Percentiles rank a stretch among this genome's conserved stretches.
These are phyloP conservation scores for Besnoitia besnoiti DNA, from an alignment of 169 alveolate genomes.

Conservation along the genomic window DNA sequence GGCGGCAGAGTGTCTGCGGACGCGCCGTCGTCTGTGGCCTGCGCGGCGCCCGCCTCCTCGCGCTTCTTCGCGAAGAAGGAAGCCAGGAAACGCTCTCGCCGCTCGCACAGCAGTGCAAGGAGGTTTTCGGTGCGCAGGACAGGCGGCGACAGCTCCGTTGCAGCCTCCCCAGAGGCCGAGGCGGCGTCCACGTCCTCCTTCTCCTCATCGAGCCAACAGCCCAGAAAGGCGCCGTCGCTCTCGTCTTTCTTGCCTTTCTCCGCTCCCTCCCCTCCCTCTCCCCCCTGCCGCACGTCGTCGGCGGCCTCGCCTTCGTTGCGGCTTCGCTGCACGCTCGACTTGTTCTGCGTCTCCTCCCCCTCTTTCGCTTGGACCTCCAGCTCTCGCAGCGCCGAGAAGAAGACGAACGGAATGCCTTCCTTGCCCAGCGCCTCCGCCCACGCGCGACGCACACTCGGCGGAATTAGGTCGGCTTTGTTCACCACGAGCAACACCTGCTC, in stretches of 20 bases:
- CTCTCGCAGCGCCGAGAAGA: slow-evolving; percentile 64
- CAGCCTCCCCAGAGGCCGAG: too few relatives aligned
- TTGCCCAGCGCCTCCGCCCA: slow-evolving; percentile 53
- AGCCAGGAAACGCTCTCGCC: background rate
- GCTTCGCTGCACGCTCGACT: background rate
- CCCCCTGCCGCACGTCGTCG: background rate
- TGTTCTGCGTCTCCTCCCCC: background rate
- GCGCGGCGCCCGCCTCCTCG: background rate
- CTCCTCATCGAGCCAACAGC: background rate
- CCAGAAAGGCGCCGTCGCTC: background rate
- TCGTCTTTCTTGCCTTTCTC: background rate
- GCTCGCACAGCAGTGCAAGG: background rate
- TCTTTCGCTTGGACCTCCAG: slow-evolving; percentile 15
- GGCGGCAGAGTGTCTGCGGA: slow-evolving; percentile 7
- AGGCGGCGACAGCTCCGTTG: background rate
- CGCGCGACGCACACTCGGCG: slow-evolving; percentile 50
- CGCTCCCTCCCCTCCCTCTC: background rate
- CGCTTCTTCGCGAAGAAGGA: background rate
- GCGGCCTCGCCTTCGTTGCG: background rate
- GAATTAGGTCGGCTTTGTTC: slow-evolving; percentile 71
- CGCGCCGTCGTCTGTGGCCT: background rate
- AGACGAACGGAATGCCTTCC: slow-evolving; percentile 37
- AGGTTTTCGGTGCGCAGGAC: background rate
- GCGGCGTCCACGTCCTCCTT: background rate
- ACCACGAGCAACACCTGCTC: slow-evolving; percentile 69